Conservation (phyloP, 176 grass and related monocot genomes). For the Aegilops bicornis region DNA sequence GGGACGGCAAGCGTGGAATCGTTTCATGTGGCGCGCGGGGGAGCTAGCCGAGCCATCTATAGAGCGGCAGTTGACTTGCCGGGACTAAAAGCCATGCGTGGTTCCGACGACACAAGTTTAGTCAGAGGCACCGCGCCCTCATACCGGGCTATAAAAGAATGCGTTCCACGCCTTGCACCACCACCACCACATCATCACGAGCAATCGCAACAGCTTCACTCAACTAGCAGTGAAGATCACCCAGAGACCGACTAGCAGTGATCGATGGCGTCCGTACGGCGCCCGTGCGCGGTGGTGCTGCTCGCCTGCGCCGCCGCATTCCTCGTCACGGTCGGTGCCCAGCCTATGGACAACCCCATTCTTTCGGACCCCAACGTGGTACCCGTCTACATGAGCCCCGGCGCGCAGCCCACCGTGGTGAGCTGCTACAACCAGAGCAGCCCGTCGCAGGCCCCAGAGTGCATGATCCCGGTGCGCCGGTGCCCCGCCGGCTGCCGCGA, state of each 20-base stretch:
- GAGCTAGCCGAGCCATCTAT: too few species aligned
- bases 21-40: slow-evolving; percentile 32
- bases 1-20: slow-evolving; percentile 41
- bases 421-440: slow-evolving; percentile 40
- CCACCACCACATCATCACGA: not conserved
- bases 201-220: not conserved
- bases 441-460: not conserved
- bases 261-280: slow-evolving; percentile 30
- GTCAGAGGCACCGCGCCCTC: not conserved
- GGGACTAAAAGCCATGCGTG: slow-evolving; percentile 50
- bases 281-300: not conserved
- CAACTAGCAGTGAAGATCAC: slow-evolving; percentile 6
- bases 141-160: not conserved
- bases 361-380: slow-evolving; percentile 25
- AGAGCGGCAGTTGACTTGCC: slow-evolving; percentile 30
- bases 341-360: not conserved
- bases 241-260: not conserved
- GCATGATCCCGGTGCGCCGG: not conserved
- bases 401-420: not conserved
- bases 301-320: slow-evolving; percentile 7
- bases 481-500: slow-evolving; percentile 42
- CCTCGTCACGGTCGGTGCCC: slow-evolving; percentile 7
- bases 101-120: slow-evolving; percentile 41
- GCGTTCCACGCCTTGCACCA: not conserved
- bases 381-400: slow-evolving; percentile 32